phyloP scores from a whole-genome alignment of 495 filamentous ascomycete species.

The Neurospora sp. region DNA sequence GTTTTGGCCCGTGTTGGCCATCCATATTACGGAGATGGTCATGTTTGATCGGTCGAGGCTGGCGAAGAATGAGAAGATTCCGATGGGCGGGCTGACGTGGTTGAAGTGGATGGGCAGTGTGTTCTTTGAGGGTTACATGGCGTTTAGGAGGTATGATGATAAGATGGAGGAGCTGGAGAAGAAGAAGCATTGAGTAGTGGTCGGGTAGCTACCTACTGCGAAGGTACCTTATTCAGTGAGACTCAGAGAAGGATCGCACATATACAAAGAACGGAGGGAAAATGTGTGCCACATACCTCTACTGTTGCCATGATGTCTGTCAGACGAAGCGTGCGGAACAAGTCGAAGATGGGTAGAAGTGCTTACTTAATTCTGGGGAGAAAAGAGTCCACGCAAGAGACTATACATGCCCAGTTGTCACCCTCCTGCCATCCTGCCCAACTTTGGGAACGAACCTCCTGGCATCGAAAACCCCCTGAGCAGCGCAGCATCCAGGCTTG shows the following conservation, averaged over 20 bases:
- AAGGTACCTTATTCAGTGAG: background rate
- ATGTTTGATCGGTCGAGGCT: slow-evolving; percentile 26
- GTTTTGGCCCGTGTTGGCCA: slow-evolving; percentile 21
- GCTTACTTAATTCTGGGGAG: too few species aligned
- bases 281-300: background rate
- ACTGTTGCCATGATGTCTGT: background rate
- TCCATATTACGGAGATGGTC: slow-evolving; percentile 31
- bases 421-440: too few species aligned
- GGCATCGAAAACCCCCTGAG: too few species aligned
- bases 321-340: background rate
- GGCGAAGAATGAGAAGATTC: slow-evolving; percentile 18
- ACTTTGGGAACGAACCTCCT: too few species aligned
- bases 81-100: slow-evolving; percentile 23
- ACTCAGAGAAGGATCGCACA: background rate
- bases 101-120: slow-evolving; percentile 26
- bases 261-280: background rate
- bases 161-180: slow-evolving; percentile 18
- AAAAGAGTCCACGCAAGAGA: too few species aligned
- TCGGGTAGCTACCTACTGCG: background rate
- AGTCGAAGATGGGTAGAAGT: background rate
- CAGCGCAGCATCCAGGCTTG: too few species aligned
- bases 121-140: slow-evolving; percentile 30
- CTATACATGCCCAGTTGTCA: too few species aligned
- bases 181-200: slow-evolving; percentile 3
- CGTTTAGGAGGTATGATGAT: slow-evolving; percentile 31